phyloP scores from a whole-genome alignment of 371 early-diverging fungal species.

The Sporodiniella umbellata region DNA sequence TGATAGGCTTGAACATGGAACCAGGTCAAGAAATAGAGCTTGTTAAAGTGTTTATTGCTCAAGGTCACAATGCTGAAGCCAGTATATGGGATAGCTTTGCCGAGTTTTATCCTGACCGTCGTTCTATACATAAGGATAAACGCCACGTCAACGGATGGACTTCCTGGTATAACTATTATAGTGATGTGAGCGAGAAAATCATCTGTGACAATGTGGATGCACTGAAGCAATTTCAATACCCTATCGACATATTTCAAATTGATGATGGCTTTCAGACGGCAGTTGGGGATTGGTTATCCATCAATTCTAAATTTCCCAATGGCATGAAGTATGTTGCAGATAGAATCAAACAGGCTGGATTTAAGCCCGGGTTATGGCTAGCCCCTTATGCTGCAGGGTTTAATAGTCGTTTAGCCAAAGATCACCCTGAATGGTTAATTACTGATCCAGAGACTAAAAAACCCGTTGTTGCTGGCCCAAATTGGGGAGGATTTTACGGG shows the following conservation, averaged over 20 bases:
- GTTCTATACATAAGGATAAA: constrained; percentile 24
- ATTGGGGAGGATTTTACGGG: constrained; percentile 54
- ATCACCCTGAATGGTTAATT: constrained; percentile 57
- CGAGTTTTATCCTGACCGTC: constrained; percentile 31
- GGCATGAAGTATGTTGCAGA: constrained; percentile 44
- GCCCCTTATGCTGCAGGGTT: constrained; percentile 57
- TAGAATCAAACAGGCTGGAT: constrained; percentile 39
- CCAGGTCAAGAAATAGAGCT: constrained; percentile 24
- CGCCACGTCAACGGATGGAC: constrained; percentile 59
- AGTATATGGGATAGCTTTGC: constrained; percentile 50
- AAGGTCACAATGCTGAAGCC: constrained; percentile 37
- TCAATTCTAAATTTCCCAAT: constrained; percentile 50
- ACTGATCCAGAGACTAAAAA: constrained; percentile 30
- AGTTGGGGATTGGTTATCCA: constrained; percentile 59
- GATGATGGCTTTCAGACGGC: constrained; percentile 60
- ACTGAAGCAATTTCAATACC: constrained; percentile 35
- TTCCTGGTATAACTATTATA: constrained; percentile 60
- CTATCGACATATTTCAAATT: constrained; percentile 59
- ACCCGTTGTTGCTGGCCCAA: constrained; percentile 42
- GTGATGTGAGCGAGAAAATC: constrained; percentile 52
- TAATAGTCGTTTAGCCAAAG: constrained; percentile 41
- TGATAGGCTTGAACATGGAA: constrained; percentile 29
- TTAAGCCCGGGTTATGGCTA: constrained; percentile 58
- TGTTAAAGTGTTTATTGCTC: constrained; percentile 27
- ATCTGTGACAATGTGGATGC: constrained; percentile 47